These are phyloP conservation scores for Phytophthora sansomeana DNA, from an alignment of 352 stramenopile genomes.

Conservation along the genomic window DNA sequence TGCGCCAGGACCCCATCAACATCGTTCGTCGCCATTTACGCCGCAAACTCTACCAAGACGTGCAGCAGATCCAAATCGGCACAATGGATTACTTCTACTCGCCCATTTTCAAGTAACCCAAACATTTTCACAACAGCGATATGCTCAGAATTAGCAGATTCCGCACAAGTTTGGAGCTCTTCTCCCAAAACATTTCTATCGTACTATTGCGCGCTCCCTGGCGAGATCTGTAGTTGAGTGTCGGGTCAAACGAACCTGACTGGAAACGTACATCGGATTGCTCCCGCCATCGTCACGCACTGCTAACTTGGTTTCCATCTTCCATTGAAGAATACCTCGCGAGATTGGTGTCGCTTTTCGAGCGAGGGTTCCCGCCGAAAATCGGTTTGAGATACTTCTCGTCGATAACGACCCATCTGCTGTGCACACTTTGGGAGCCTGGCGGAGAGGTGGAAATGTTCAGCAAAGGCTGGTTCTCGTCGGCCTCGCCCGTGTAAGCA, in stretches of 20 bases:
- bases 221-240: slow-evolving; percentile 5
- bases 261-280: not conserved
- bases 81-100: slow-evolving; percentile 74
- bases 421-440: slow-evolving; percentile 51
- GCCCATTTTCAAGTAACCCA: slow-evolving; percentile 54
- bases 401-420: slow-evolving; percentile 65
- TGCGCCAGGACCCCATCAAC: slow-evolving; percentile 77
- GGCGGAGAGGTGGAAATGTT: slow-evolving; percentile 24
- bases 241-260: not conserved
- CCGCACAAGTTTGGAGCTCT: slow-evolving; percentile 16
- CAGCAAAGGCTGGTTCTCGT: slow-evolving; percentile 30
- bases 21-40: slow-evolving; percentile 65
- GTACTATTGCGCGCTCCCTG: slow-evolving; percentile 13
- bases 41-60: slow-evolving; percentile 61
- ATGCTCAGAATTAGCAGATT: slow-evolving; percentile 20
- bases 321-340: slow-evolving; percentile 26
- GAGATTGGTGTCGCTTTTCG: slow-evolving; percentile 22
- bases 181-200: slow-evolving; percentile 18
- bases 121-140: slow-evolving; percentile 7
- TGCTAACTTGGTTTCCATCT: slow-evolving; percentile 5
- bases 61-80: slow-evolving; percentile 71
- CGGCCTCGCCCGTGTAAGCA: slow-evolving; percentile 19
- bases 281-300: slow-evolving; percentile 6
- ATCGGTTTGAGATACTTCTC: slow-evolving; percentile 74
- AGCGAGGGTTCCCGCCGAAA: slow-evolving; percentile 62